phyloP scores from a whole-genome alignment of 2,329 filamentous ascomycete species.

The Aureobasidium pullulans region DNA sequence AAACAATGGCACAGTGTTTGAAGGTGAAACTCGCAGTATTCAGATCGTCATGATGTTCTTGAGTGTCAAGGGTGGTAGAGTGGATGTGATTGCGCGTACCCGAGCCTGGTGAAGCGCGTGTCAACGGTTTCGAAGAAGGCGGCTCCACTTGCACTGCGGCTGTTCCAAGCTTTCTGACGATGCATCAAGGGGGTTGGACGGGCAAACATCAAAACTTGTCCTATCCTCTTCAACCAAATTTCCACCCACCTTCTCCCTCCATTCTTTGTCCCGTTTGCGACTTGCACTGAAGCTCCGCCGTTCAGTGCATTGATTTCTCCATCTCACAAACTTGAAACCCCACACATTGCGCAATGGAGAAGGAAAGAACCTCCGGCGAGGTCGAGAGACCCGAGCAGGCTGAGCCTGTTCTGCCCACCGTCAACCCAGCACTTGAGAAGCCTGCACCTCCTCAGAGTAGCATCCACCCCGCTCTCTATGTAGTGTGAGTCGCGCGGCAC shows the following conservation, averaged over 20 bases:
- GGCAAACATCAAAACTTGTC: constrained; percentile 11
- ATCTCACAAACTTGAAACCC: background rate
- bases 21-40: constrained; percentile 6
- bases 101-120: background rate
- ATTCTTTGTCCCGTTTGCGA: background rate
- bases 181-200: constrained; percentile 5
- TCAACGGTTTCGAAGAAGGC: constrained; percentile 8
- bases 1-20: constrained; percentile 3
- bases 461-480: constrained; percentile 80
- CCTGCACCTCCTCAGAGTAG: constrained; percentile 54
- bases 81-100: constrained; percentile 13
- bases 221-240: background rate
- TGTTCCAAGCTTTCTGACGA: constrained; percentile 6
- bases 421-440: constrained; percentile 72
- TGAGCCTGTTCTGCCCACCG: constrained; percentile 64
- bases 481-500: constrained; percentile 45
- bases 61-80: background rate
- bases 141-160: constrained; percentile 5
- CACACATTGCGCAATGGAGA: constrained; percentile 55
- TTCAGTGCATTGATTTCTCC: background rate
- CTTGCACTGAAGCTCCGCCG: background rate
- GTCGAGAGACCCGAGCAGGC: constrained; percentile 52
- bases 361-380: constrained; percentile 77
- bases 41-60: constrained; percentile 7
- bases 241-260: background rate